These are phyloP conservation scores for Blastobotrys aristatus DNA, from an alignment of 1,139 yeast species.

Conservation along the genomic window DNA sequence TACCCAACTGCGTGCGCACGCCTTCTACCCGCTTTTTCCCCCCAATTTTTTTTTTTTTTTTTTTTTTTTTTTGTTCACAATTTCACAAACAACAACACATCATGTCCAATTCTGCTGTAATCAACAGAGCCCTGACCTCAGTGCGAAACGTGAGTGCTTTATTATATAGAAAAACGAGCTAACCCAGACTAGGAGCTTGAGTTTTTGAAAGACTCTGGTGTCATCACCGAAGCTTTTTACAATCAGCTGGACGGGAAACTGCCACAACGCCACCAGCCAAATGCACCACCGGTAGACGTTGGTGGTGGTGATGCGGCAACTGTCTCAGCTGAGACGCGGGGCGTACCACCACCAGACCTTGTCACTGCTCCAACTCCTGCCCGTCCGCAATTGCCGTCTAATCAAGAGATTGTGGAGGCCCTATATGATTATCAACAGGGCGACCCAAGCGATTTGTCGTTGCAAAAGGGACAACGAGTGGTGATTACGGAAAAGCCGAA, in stretches of 20 bases:
- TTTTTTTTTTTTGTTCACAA: background rate
- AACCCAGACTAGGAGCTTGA: conserved; percentile 59
- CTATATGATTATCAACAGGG: conserved; percentile 65
- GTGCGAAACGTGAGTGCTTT: conserved; percentile 51
- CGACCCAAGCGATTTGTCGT: conserved; percentile 65
- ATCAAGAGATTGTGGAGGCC: conserved; percentile 52
- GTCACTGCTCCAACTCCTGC: conserved; percentile 24
- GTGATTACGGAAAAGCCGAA: conserved; percentile 70
- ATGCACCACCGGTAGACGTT: conserved; percentile 44
- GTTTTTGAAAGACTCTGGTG: conserved; percentile 72
- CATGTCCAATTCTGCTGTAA: conserved; percentile 45
- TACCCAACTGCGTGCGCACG: too few relatives aligned
- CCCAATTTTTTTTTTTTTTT: too few relatives aligned
- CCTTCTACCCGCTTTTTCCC: too few relatives aligned
- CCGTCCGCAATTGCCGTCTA: conserved; percentile 22
- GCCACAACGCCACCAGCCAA: conserved; percentile 57
- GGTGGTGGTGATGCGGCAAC: conserved; percentile 12
- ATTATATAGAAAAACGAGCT: background rate
- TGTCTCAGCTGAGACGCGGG: conserved; percentile 13
- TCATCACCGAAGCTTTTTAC: conserved; percentile 56
- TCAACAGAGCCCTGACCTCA: conserved; percentile 73
- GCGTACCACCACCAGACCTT: conserved; percentile 5
- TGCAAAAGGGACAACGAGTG: conserved; percentile 63
- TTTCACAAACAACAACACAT: background rate
- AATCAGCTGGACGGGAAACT: conserved; percentile 48